A percentile compares a stretch with the other conserved stretches of the same genome.
phyloP scores from a whole-genome alignment of 2,329 filamentous ascomycete genomes.

The Clonostachys sp. region DNA sequence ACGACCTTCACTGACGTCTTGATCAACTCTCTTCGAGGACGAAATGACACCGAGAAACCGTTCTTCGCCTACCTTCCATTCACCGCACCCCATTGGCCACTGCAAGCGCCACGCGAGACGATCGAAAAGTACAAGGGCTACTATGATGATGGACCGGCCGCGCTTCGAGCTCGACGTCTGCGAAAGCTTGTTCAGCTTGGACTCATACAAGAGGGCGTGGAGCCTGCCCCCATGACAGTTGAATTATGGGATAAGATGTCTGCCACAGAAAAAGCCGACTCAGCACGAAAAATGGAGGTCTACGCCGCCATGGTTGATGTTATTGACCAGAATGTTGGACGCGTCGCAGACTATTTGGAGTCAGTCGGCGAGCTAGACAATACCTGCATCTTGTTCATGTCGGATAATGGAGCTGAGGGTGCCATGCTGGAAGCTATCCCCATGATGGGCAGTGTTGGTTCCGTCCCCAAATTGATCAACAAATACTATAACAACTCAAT shows the following conservation, averaged over 20 bases:
- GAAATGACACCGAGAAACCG: constrained; percentile 30
- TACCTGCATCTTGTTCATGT: constrained; percentile 49
- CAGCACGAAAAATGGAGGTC: constrained; percentile 22
- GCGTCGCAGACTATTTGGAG: constrained; percentile 40
- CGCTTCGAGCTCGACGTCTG: constrained; percentile 45
- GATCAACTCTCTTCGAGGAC: constrained; percentile 44
- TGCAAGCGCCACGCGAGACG: constrained; percentile 51
- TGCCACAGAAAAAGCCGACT: constrained; percentile 18
- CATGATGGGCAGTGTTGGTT: constrained; percentile 21
- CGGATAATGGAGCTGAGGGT: constrained; percentile 48
- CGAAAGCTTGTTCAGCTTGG: constrained; percentile 51
- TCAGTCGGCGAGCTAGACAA: constrained; percentile 43
- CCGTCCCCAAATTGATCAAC: constrained; percentile 3
- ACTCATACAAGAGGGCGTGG: constrained; percentile 39
- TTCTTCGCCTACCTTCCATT: constrained; percentile 60
- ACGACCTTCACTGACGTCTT: constrained; percentile 47
- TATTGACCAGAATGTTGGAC: constrained; percentile 44
- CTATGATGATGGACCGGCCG: constrained; percentile 57
- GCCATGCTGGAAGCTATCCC: constrained; percentile 53
- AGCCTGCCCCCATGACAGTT: constrained; percentile 22
- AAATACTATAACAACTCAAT: constrained; percentile 40
- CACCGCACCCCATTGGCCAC: constrained; percentile 59
- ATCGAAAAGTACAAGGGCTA: constrained; percentile 54
- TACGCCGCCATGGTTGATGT: constrained; percentile 50
- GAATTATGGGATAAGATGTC: constrained; percentile 35